Percentiles rank a stretch among this genome's conserved stretches.
These are phyloP conservation scores for Eimeria falciformis DNA, from an alignment of 169 alveolate species.

Conservation along the genomic window DNA sequence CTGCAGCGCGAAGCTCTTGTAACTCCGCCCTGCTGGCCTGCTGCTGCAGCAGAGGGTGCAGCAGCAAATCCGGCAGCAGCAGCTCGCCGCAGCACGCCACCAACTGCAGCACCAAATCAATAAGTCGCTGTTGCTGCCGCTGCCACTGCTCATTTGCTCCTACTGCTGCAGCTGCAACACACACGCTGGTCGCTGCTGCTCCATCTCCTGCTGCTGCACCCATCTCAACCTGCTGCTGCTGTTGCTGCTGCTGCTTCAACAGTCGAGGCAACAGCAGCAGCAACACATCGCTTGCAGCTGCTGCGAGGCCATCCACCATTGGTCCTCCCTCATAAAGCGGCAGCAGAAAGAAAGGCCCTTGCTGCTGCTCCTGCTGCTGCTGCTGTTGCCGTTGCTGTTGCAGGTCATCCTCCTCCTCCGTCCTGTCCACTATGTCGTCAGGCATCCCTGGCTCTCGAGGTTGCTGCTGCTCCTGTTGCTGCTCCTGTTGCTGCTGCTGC, in stretches of 20 bases:
- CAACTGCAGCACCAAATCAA: not conserved
- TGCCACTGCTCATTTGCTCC: constrained; percentile 25
- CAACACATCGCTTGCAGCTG: constrained; percentile 69
- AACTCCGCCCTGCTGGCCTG: constrained; percentile 32
- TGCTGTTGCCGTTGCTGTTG: constrained; percentile 19
- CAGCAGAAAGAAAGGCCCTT: constrained; percentile 28
- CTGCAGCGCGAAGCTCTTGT: not conserved
- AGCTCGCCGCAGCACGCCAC: constrained; percentile 34
- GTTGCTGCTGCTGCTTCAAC: constrained; percentile 68
- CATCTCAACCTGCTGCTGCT: constrained; percentile 14
- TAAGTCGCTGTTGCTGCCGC: constrained; percentile 30
- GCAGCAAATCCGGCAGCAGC: constrained; percentile 60
- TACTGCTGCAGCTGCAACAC: constrained; percentile 37
- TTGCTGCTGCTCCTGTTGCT: constrained; percentile 14
- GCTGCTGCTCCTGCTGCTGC: constrained; percentile 48
- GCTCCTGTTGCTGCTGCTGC: constrained; percentile 21
- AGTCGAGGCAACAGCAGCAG: constrained; percentile 40
- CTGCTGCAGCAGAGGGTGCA: constrained; percentile 66
- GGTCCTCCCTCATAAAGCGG: constrained; percentile 70
- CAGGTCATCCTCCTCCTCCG: not conserved
- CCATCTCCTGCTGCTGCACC: constrained; percentile 48
- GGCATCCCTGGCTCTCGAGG: not conserved
- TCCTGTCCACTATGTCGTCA: not conserved
- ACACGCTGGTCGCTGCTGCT: not conserved
- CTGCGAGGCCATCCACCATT: constrained; percentile 46